Base-by-base conservation (phyloP, 495 filamentous ascomycete species). In the Trichoderma asperelloides region DNA sequence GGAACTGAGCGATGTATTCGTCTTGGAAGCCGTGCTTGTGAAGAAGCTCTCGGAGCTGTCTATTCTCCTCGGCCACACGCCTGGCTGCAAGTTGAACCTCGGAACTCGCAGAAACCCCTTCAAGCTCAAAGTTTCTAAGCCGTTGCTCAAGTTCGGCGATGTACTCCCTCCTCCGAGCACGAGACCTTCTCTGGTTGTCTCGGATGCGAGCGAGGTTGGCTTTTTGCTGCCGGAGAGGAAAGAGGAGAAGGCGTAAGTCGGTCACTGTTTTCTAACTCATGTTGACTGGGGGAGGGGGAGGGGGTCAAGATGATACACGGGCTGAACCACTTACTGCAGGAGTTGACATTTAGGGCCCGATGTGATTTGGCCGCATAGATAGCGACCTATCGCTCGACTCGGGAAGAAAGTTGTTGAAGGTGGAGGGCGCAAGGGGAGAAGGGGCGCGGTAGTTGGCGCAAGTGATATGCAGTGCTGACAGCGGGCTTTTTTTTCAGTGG, bases 101-200 rank as follows among this genome's bases (percentile, higher is more conserved):
- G 43, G 77, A 70, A 12, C 82, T 82, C 16, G 86, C 87, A 63
- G 84, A 78, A 41, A 87, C 76, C 16, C 89, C 87, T 25, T 77
- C 72, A 12, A 76, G 77, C 71, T 93, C 87, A 69, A 79, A 88
- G 9, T 76, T 68, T n/a, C 82, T 81, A 60, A 91, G 73, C 66
- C 84, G 87, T 51, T 81, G 73, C 72, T 95, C 91, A 37, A 95
- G 79, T 27, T 89, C 86, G 41, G 84, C 78, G 23, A 91, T 75
- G 73, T 96, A 90, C 72, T 92, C 88, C 77, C 90, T 92, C 68
- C 86, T 85, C 27, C 88, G 81, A 15, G 90, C 90, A 28, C 91
- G 87, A 62, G 89, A 92, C 45, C 87, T 88, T 55, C 91, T 85
- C 72, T 95, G 91, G 74, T 95, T 95, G 62, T 93, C 89, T n/a